Conservation (phyloP, 1,284 basidiomycete species). For the Amylostereum areolatum region DNA sequence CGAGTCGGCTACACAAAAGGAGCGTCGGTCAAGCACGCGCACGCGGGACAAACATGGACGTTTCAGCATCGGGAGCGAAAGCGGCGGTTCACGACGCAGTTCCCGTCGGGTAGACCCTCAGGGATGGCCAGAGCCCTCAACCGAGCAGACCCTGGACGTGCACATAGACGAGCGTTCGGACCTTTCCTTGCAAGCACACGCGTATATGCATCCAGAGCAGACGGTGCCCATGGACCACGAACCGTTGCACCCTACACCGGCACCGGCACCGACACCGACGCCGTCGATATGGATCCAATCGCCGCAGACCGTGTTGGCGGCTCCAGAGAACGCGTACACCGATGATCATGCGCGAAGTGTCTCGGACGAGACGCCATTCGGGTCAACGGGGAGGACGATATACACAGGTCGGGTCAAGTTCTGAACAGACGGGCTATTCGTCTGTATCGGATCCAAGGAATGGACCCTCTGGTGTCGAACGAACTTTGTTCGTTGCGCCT, state of each 20-base stretch:
- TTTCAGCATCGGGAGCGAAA: background rate
- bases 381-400: slow-evolving; percentile 14
- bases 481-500: background rate
- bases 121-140: background rate
- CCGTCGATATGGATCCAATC: too few relatives aligned
- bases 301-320: slow-evolving; percentile 1
- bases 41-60: slow-evolving; percentile 8
- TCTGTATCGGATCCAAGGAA: background rate
- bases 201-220: slow-evolving; percentile 2
- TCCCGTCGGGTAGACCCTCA: slow-evolving; percentile 11
- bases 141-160: slow-evolving; percentile 1
- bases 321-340: slow-evolving; percentile 12
- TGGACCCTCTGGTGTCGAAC: background rate
- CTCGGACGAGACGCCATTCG: slow-evolving; percentile 10
- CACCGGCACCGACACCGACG: too few relatives aligned
- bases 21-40: slow-evolving; percentile 6
- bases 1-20: background rate
- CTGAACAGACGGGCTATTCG: slow-evolving; percentile 1
- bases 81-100: slow-evolving; percentile 6
- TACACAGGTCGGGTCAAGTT: slow-evolving; percentile 9
- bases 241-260: slow-evolving; percentile 3
- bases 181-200: slow-evolving; percentile 2
- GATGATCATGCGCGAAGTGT: slow-evolving; percentile 7
- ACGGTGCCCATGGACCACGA: slow-evolving; percentile 4
- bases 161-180: background rate